Evolutionary conservation across 768 basidiomycete species (phyloP), one percentile per base, ranked within the genome.

Genomic region (Xerocomellus dryophilus): DNA sequence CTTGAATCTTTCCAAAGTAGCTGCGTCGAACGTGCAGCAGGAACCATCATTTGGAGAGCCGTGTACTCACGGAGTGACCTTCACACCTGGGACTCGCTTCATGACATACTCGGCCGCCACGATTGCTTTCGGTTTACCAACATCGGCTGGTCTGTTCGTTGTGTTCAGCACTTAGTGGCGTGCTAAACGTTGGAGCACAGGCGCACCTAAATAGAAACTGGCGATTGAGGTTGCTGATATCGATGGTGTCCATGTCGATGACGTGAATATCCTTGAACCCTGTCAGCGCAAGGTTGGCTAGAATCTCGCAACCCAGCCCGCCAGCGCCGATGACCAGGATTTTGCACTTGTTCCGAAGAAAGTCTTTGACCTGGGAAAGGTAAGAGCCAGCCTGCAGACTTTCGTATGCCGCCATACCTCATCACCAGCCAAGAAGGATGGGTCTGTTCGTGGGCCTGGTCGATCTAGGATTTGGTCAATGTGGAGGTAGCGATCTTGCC

Each of bases 221-320:
- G 46, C 97, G 82, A 71, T 99, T 99, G 60, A 99, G 79, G 72
- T 99, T 99, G 66, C 94, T 98, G 66, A 99, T 90, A 74, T 99
- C 96, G 69, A 98, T 99, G 15, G 96, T 98, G 78, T 99, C 96
- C 95, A 99, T 98, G 78, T 99, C 97, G 68, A 99, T 98, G 56
- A 99, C 95, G 77, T 98, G 93, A 61, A 98, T 97, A 66, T 98
- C 91, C 72, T 89, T 91, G 84, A 98, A 99, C 23, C 97, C 97
- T 42, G 92, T 89, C 61, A 98, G 74, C 21, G 97, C 96, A 46
- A 99, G 82, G 72, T 98, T 97, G 55, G 95, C 90, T 39, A 99
- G 79, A 61, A 98, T 98, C 78, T 99, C 97, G 72, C 90, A 99
- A 11, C 97, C 97, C 39, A 99, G 77, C 51, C 97, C 97, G 32